Base-by-base conservation (phyloP, 495 filamentous ascomycete genomes). In the Pseudevernia furfuracea region DNA sequence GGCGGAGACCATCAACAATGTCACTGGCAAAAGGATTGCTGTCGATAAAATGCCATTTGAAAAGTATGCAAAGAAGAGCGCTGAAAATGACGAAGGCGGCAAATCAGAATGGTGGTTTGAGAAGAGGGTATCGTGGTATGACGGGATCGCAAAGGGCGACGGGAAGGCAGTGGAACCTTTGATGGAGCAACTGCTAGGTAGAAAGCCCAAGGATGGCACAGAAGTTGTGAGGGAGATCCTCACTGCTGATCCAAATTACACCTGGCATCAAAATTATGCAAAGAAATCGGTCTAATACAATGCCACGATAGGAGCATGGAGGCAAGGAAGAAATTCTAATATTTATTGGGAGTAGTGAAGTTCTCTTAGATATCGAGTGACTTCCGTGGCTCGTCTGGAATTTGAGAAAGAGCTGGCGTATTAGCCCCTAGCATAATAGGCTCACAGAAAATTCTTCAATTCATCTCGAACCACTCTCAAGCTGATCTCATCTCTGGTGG, bases 41-140 rank as follows among this genome's bases (percentile, higher is more conserved):
- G 34, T 55, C 1, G 37, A 41, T 17, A 56, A 32, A 41, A 19
- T 43, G 37, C 49, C 38, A 17, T 30, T 41, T 56, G 32, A 41
- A 7, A 30, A 57, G 1, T 56, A 62, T 11, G 23, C 14, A 19
- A 32, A 43, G 25, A 17, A 19, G n/a, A 30, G 49, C 25, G 48
- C 21, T 10, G 15, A 43, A 30, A 14, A n/a, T n/a, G 37, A 62
- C 36, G 48, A 57, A 30, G 25, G 36, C 30, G 28, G 36, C 37
- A 56, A 43, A 36, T n/a, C 19, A 14, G 14, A 36, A 15, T 41
- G 48, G 49, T 62, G 23, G 28, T 62, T 56, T 17, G 59, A 52
- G 59, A 55, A 30, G 61, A 62, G 49, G 2, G 19, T 25, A 30
- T 60, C 36, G 46, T 43, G 63, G 43, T 43, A 65, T 34, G 57